Evolutionary conservation across 2,329 filamentous ascomycete genomes (phyloP).

Genomic region (Colletotrichum gigasporum): DNA sequence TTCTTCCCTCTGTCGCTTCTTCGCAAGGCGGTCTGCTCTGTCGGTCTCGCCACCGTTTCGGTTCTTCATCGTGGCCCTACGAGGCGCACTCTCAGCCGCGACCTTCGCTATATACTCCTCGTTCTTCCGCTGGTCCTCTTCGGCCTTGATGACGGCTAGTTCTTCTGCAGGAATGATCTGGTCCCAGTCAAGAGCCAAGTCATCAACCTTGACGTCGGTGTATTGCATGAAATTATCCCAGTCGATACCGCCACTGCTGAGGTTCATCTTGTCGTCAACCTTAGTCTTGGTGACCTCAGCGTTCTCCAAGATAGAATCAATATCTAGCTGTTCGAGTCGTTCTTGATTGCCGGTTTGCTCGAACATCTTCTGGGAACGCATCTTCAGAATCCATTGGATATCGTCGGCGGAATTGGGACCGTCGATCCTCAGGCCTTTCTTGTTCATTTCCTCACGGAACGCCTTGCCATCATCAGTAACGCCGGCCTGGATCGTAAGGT

Average conservation of each 20-base stretch:
- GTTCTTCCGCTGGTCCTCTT: conserved; percentile 86
- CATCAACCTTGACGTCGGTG: conserved; percentile 95
- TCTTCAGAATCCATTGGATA: conserved; percentile 95
- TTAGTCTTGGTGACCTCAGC: conserved; percentile 98
- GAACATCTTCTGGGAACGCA: conserved; percentile 99
- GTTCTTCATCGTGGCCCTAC: conserved; percentile 73
- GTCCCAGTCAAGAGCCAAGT: conserved; percentile 86
- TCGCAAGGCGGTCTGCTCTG: conserved; percentile 70
- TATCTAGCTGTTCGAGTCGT: conserved; percentile 95
- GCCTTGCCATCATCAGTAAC: conserved; percentile 95
- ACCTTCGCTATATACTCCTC: conserved; percentile 84
- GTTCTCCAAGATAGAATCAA: conserved; percentile 95
- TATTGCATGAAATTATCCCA: conserved; percentile 98
- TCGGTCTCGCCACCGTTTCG: conserved; percentile 66
- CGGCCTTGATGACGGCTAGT: conserved; percentile 86
- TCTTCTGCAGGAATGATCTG: conserved; percentile 97
- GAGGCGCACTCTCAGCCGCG: conserved; percentile 85
- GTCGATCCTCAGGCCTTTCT: conserved; percentile 76
- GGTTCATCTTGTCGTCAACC: conserved; percentile 88
- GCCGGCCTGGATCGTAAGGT: conserved; percentile 95
- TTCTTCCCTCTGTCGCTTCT: conserved; percentile 73
- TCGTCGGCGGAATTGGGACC: conserved; percentile 93
- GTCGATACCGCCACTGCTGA: conserved; percentile 85
- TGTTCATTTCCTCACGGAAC: conserved; percentile 77
- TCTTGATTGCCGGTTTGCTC: conserved; percentile 97